Percentiles rank a stretch among this genome's conserved stretches.
Conservation (phyloP, 2,329 filamentous ascomycete genomes). For the Orbilia blumenaviensis region DNA sequence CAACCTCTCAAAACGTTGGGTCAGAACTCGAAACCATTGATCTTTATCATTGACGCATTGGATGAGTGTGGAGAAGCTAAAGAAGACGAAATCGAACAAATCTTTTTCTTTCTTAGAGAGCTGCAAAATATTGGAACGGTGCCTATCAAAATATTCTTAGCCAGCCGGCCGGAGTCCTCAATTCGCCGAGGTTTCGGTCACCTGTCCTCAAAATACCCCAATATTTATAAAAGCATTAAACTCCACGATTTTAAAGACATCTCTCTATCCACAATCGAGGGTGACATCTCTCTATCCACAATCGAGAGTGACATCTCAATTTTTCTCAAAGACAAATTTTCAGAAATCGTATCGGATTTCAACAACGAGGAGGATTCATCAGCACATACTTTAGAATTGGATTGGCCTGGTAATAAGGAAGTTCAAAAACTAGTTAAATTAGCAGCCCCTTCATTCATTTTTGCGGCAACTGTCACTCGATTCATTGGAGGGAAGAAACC, state of each 20-base stretch:
- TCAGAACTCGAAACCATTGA: not conserved
- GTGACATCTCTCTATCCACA: constrained; percentile 48
- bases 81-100: constrained; percentile 55
- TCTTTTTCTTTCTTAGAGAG: constrained; percentile 53
- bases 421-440: constrained; percentile 53
- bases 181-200: constrained; percentile 55
- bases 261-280: constrained; percentile 45
- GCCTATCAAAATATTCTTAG: constrained; percentile 55
- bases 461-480: constrained; percentile 57
- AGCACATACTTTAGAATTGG: not conserved
- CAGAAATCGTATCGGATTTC: constrained; percentile 38
- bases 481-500: constrained; percentile 55
- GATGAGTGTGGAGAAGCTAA: constrained; percentile 59
- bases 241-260: constrained; percentile 48
- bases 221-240: constrained; percentile 20
- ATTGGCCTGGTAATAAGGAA: constrained; percentile 51
- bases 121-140: not conserved
- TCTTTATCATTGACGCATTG: constrained; percentile 59
- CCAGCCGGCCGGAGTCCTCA: constrained; percentile 56
- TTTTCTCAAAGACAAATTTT: constrained; percentile 55
- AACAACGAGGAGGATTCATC: not conserved
- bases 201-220: constrained; percentile 40
- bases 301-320: constrained; percentile 58
- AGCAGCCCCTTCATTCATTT: constrained; percentile 58
- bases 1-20: constrained; percentile 58